Percentiles rank a stretch among this genome's conserved stretches.
Evolutionary conservation across 257 asterid species (phyloP).

Genomic region (Gynochthodes officinalis): DNA sequence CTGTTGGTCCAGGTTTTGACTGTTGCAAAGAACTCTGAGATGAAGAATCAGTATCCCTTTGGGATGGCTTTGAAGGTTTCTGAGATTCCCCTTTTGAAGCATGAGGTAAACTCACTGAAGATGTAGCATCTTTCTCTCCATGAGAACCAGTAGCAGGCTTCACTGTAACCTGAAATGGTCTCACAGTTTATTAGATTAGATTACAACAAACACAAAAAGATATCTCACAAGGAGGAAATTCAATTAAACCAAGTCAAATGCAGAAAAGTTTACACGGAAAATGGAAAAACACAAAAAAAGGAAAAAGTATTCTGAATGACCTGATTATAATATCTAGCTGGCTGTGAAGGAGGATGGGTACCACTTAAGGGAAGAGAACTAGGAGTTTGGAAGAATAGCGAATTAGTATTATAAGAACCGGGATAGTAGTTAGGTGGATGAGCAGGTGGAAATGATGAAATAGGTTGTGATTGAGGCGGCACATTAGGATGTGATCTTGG

Average conservation of each 20-base stretch:
- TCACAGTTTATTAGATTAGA: neutral
- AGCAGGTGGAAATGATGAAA: slow-evolving; percentile 56
- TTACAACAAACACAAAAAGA: neutral
- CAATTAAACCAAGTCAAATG: neutral
- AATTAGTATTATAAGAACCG: slow-evolving; percentile 47
- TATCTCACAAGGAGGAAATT: neutral
- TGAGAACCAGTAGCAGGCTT: slow-evolving; percentile 56
- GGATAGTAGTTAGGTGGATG: slow-evolving; percentile 50
- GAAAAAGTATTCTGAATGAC: slow-evolving; percentile 31
- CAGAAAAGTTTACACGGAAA: neutral
- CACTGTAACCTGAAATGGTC: slow-evolving; percentile 38
- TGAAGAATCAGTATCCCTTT: slow-evolving; percentile 38
- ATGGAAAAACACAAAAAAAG: neutral
- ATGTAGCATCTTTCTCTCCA: slow-evolving; percentile 45
- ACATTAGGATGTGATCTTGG: slow-evolving; percentile 53
- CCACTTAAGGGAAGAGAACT: slow-evolving; percentile 54
- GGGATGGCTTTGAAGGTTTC: slow-evolving; percentile 39
- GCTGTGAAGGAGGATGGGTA: slow-evolving; percentile 58
- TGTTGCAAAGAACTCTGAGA: slow-evolving; percentile 34
- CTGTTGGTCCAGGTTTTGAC: slow-evolving; percentile 43
- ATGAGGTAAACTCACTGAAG: slow-evolving; percentile 36
- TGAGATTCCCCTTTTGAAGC: slow-evolving; percentile 41
- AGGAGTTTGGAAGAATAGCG: slow-evolving; percentile 39
- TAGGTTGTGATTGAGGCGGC: slow-evolving; percentile 64
- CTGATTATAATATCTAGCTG: slow-evolving; percentile 60